Percentiles rank a stretch among this genome's conserved stretches.
These are phyloP conservation scores for Arxiozyma bovina DNA, from an alignment of 1,139 yeast species.

Conservation along the genomic window DNA sequence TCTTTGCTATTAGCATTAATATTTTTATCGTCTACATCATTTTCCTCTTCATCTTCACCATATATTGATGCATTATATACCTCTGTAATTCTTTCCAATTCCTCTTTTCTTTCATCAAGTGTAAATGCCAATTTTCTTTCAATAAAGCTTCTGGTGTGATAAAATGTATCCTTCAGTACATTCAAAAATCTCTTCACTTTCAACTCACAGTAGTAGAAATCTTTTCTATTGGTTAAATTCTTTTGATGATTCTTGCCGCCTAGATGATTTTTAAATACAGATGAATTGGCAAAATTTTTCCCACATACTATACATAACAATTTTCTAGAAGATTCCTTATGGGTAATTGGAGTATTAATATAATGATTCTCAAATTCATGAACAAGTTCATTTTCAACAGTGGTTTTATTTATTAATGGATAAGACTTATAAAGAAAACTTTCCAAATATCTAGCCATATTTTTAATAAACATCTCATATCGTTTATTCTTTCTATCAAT, in stretches of 20 bases:
- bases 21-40: slow-evolving; percentile 6
- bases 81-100: slow-evolving; percentile 51
- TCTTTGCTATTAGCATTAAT: slow-evolving; percentile 12
- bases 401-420: slow-evolving; percentile 42
- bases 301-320: slow-evolving; percentile 59
- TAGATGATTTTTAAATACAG: slow-evolving; percentile 65
- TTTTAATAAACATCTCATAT: slow-evolving; percentile 40
- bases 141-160: slow-evolving; percentile 49
- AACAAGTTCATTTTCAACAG: slow-evolving; percentile 32
- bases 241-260: slow-evolving; percentile 69
- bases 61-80: slow-evolving; percentile 29
- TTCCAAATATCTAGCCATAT: slow-evolving; percentile 40
- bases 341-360: slow-evolving; percentile 19
- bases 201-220: slow-evolving; percentile 18
- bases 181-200: slow-evolving; percentile 17
- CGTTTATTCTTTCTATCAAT: slow-evolving; percentile 27
- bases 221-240: slow-evolving; percentile 29
- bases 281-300: slow-evolving; percentile 51
- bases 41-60: slow-evolving; percentile 20
- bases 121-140: slow-evolving; percentile 66
- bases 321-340: slow-evolving; percentile 26
- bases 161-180: slow-evolving; percentile 13
- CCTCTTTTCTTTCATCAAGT: slow-evolving; percentile 31
- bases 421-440: slow-evolving; percentile 39
- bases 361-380: slow-evolving; percentile 30